A percentile compares a stretch with the other conserved stretches of the same genome.
Conservation (phyloP, 352 stramenopile species). For the Pythium dissimile region DNA sequence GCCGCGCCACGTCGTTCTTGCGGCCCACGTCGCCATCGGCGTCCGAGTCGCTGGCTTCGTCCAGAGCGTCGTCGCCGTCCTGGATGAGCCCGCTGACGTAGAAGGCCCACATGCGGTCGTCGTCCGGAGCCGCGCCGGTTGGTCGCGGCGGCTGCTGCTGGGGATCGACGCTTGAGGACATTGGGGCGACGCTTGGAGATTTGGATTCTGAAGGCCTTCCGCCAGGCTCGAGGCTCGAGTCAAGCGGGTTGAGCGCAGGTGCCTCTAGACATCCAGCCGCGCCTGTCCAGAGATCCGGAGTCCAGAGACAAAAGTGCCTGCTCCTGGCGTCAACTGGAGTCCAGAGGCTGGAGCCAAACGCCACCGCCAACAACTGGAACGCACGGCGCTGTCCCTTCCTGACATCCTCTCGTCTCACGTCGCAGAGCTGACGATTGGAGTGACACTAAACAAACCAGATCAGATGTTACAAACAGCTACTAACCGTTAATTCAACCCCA, state of each 20-base stretch:
- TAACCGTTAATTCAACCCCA: too few species aligned
- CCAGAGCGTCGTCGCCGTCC: conserved; percentile 33
- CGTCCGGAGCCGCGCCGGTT: neutral
- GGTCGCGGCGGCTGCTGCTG: neutral
- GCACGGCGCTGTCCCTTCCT: too few species aligned
- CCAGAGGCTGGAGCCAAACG: too few species aligned
- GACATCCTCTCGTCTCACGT: conserved; percentile 4
- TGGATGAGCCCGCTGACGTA: conserved; percentile 57
- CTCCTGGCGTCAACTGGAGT: too few species aligned
- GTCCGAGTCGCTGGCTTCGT: conserved; percentile 47
- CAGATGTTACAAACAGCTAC: neutral
- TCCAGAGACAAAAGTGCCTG: too few species aligned
- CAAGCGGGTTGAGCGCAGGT: neutral
- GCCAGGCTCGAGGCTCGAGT: too few species aligned
- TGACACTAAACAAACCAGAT: neutral
- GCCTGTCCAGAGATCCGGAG: conserved; percentile 14
- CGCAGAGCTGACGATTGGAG: neutral
- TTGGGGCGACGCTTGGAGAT: neutral
- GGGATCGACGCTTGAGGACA: neutral
- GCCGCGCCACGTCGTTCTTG: neutral
- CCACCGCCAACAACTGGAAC: too few species aligned
- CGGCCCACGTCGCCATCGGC: conserved; percentile 49
- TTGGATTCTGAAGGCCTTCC: neutral
- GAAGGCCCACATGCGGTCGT: conserved; percentile 47
- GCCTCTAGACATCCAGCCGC: neutral